Base-by-base conservation (phyloP, 768 basidiomycete species). In the Podaxis sp. region DNA sequence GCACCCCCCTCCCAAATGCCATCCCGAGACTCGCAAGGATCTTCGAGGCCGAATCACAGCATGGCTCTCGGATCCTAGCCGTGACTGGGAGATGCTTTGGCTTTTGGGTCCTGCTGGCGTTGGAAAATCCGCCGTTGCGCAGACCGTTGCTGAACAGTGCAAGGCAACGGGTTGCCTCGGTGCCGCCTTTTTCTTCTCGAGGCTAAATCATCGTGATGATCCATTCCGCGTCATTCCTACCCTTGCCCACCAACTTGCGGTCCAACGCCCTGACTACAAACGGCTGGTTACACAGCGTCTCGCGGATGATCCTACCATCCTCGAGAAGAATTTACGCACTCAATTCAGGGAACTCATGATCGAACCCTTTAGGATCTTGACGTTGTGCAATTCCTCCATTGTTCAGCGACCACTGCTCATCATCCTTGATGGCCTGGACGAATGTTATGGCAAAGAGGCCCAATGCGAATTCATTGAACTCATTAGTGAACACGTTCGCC, bases 81-180 rank as follows among this genome's bases (percentile, higher is more conserved):
- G 41, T n/a, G 15, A 43, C n/a, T 5, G 5, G 15, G 5, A 11
- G 8, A 27, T 57, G 43, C 25, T 57, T 15, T 57, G 57, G 43
- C 9, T 43, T 22, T 4, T 24, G 15, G 55, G 55, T 3, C 24
- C 55, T 6, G 40, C 55, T 25, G 55, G 57, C 5, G 43, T 47
- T 8, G 57, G 46, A n/a, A 57, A 57, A 27, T 57, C 57, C 22
- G 57, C 57, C 9, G 41, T 57, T 9, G 46, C 57, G 3, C 46
- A 46, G 43, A 47, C 27, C 2, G 9, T 47, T n/a, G 57, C 43
- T 4, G 57, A 57, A 43, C 15, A 33, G 8, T 9, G n/a, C 12
- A 17, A 47, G 6, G 57, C 2, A 2, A 2, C 7, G 29, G 41
- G 24, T 2, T 19, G 9, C 12, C 37, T 57, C 3, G 57, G 43